Conservation (phyloP, 2,329 filamentous ascomycete genomes). For the Aspergillus intermedius region DNA sequence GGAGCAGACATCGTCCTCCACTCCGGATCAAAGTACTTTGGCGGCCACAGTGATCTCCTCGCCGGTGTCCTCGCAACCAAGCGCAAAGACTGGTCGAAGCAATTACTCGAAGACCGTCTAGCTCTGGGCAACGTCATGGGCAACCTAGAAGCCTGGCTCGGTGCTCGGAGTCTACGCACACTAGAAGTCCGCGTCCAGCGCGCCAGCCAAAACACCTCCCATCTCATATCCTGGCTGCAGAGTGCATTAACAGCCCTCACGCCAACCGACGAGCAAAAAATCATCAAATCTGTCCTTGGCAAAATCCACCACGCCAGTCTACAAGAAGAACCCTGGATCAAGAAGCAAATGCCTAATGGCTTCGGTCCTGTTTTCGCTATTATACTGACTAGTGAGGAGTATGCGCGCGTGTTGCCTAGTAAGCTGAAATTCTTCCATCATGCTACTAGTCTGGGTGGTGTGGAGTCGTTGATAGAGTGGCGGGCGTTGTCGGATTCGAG, state of each 20-base stretch:
- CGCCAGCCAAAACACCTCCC: slow-evolving; percentile 63
- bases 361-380: slow-evolving; percentile 85
- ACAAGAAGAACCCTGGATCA: slow-evolving; percentile 69
- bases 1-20: slow-evolving; percentile 87
- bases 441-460: slow-evolving; percentile 85
- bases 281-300: slow-evolving; percentile 50
- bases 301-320: slow-evolving; percentile 71
- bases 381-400: slow-evolving; percentile 51
- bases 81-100: slow-evolving; percentile 49
- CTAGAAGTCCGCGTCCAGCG: slow-evolving; percentile 70
- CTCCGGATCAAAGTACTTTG: slow-evolving; percentile 87
- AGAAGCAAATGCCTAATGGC: slow-evolving; percentile 81
- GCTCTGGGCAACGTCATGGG: slow-evolving; percentile 77
- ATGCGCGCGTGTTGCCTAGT: slow-evolving; percentile 65
- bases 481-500: slow-evolving; percentile 71
- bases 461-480: slow-evolving; percentile 97
- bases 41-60: slow-evolving; percentile 87
- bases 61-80: slow-evolving; percentile 70
- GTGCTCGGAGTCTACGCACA: slow-evolving; percentile 74
- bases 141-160: slow-evolving; percentile 82
- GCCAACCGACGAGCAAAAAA: slow-evolving; percentile 33
- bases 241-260: slow-evolving; percentile 36
- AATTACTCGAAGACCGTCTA: slow-evolving; percentile 61
- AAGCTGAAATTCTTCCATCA: slow-evolving; percentile 81
- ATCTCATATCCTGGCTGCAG: slow-evolving; percentile 65